These are phyloP conservation scores for Auxenochlorella pyrenoidosa DNA, from an alignment of 139 green algal genomes.

Conservation along the genomic window DNA sequence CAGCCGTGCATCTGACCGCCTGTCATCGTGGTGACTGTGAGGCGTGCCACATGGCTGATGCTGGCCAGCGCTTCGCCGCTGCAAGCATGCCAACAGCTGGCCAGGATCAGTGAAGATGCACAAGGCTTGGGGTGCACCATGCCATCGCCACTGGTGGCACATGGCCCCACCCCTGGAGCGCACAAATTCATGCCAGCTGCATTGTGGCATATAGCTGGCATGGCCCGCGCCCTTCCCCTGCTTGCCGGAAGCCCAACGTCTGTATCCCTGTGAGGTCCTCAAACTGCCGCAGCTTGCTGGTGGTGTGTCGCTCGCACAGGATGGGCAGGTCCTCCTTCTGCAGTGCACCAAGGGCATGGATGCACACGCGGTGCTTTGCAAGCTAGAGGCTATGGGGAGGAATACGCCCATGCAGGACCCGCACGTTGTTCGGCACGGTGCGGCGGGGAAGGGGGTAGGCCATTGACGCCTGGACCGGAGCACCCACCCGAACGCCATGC, in stretches of 20 bases:
- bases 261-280: slow-evolving; percentile 84
- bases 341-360: not conserved
- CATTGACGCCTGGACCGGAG: too few species aligned
- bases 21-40: slow-evolving; percentile 95
- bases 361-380: not conserved
- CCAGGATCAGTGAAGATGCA: not conserved
- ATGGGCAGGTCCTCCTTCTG: slow-evolving; percentile 88
- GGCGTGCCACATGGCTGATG: slow-evolving; percentile 90
- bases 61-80: slow-evolving; percentile 67
- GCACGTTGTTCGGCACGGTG: not conserved
- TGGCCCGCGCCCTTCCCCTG: too few species aligned
- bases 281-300: slow-evolving; percentile 91
- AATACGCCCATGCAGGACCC: not conserved
- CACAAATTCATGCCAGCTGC: not conserved
- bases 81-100: not conserved
- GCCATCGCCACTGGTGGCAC: too few species aligned
- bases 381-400: not conserved
- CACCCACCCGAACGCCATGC: slow-evolving; percentile 79
- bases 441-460: too few species aligned
- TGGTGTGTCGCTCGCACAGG: slow-evolving; percentile 92
- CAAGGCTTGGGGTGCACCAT: too few species aligned
- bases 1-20: slow-evolving; percentile 67
- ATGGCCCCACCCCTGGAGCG: not conserved
- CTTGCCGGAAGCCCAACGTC: slow-evolving; percentile 19
- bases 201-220: too few species aligned